phyloP scores from a whole-genome alignment of 306 rosid genomes.

The Dryas octopetala region DNA sequence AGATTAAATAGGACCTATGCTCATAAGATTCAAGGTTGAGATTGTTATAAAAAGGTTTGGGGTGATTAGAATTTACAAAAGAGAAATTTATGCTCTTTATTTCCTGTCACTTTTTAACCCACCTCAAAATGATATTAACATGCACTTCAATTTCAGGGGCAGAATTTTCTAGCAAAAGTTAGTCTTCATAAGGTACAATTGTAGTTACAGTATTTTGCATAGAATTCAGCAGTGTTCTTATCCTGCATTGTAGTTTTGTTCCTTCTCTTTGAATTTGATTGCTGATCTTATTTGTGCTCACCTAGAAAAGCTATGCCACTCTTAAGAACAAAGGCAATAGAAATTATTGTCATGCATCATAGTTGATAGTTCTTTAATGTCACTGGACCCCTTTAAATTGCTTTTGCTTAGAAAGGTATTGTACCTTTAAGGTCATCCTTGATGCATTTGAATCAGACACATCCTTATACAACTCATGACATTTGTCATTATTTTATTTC shows the following conservation, averaged over 20 bases:
- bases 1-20: background rate
- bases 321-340: background rate
- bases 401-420: background rate
- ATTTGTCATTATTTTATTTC: background rate
- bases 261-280: background rate
- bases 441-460: background rate
- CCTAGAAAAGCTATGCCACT: background rate
- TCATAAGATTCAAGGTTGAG: background rate
- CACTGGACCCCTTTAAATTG: background rate
- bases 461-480: background rate
- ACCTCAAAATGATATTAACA: conserved; percentile 20
- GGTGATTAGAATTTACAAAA: background rate
- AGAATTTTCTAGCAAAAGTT: conserved; percentile 59
- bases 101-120: conserved; percentile 9
- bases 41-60: background rate
- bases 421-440: background rate
- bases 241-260: background rate
- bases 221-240: background rate
- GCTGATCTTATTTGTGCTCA: background rate
- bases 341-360: background rate
- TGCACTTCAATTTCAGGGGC: conserved; percentile 59
- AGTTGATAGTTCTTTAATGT: background rate
- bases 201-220: background rate
- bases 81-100: background rate
- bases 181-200: conserved; percentile 73